Conservation (phyloP, 2,329 filamentous ascomycete genomes). For the Graphiopsis chlorocephala region DNA sequence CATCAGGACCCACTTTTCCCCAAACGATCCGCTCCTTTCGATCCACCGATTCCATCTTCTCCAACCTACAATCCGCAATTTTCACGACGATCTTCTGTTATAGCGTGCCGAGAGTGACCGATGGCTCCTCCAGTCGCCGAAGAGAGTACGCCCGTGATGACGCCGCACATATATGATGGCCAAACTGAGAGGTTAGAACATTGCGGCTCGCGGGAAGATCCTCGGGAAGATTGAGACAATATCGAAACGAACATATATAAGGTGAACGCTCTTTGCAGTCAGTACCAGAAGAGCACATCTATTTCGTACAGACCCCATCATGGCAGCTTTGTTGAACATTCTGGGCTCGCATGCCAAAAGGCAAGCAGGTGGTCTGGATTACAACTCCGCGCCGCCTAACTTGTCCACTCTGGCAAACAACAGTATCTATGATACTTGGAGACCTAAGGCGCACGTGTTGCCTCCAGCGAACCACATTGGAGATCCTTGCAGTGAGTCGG, state of each 20-base stretch:
- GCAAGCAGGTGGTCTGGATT: conserved; percentile 21
- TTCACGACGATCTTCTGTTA: conserved; percentile 1
- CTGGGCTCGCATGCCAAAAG: neutral
- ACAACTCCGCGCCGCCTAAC: conserved; percentile 40
- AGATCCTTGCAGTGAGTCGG: conserved; percentile 10
- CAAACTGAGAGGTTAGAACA: neutral
- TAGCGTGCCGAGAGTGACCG: conserved; percentile 11
- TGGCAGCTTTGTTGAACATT: neutral
- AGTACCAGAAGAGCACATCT: neutral
- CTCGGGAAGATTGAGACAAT: neutral
- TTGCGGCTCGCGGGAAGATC: neutral
- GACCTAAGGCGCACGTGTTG: conserved; percentile 42
- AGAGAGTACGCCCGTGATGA: conserved; percentile 15
- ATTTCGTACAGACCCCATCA: neutral
- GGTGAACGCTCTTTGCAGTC: neutral
- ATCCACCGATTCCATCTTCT: conserved; percentile 5
- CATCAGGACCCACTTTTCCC: neutral
- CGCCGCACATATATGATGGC: conserved; percentile 4
- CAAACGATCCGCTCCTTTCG: neutral
- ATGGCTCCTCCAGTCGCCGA: conserved; percentile 3
- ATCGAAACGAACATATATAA: neutral
- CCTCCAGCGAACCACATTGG: conserved; percentile 41
- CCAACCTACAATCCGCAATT: conserved; percentile 10
- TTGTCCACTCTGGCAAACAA: conserved; percentile 40
- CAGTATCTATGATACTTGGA: conserved; percentile 28